Conservation (phyloP, 23 red algal genomes). For the Chondrus crispus region DNA sequence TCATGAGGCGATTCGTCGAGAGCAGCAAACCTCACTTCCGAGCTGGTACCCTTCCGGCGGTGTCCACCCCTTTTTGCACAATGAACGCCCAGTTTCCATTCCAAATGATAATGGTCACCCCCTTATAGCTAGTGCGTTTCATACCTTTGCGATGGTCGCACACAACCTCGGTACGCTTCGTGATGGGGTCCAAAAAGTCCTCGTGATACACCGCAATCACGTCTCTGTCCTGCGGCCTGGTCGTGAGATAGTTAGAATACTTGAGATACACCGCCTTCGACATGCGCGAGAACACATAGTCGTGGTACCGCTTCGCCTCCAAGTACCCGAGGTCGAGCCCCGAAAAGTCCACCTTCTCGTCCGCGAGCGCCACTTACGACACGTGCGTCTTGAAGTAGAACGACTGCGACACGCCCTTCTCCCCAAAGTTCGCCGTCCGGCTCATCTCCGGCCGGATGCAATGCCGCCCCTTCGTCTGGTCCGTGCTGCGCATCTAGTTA, state of each 20-base stretch:
- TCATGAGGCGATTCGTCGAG: too few relatives aligned
- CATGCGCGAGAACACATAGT: slow-evolving; percentile 51
- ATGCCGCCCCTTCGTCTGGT: slow-evolving; percentile 40
- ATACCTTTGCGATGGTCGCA: slow-evolving; percentile 47
- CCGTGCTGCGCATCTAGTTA: slow-evolving; percentile 47
- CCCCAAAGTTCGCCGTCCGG: slow-evolving; percentile 66
- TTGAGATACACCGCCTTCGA: slow-evolving; percentile 6
- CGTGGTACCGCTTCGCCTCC: slow-evolving; percentile 1
- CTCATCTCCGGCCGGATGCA: slow-evolving; percentile 67
- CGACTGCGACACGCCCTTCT: slow-evolving; percentile 43
- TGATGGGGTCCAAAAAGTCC: slow-evolving; percentile 30
- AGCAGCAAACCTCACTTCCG: slow-evolving; percentile 10
- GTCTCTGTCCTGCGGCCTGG: slow-evolving; percentile 3
- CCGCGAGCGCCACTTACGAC: slow-evolving; percentile 9
- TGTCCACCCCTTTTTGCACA: slow-evolving; percentile 40
- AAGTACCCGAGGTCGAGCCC: slow-evolving; percentile 32
- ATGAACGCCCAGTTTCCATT: slow-evolving; percentile 67
- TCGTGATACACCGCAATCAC: slow-evolving; percentile 51
- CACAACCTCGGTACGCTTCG: slow-evolving; percentile 54
- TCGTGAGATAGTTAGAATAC: slow-evolving; percentile 65
- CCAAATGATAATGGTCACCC: slow-evolving; percentile 58
- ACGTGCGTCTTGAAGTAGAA: slow-evolving; percentile 58
- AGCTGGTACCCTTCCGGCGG: slow-evolving; percentile 26
- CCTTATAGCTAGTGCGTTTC: slow-evolving; percentile 60
- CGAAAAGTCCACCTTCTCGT: slow-evolving; percentile 25